Evolutionary conservation across 257 asterid species (phyloP), one percentile per base, ranked within the genome.

Genomic region (Marsdenia floribunda): DNA sequence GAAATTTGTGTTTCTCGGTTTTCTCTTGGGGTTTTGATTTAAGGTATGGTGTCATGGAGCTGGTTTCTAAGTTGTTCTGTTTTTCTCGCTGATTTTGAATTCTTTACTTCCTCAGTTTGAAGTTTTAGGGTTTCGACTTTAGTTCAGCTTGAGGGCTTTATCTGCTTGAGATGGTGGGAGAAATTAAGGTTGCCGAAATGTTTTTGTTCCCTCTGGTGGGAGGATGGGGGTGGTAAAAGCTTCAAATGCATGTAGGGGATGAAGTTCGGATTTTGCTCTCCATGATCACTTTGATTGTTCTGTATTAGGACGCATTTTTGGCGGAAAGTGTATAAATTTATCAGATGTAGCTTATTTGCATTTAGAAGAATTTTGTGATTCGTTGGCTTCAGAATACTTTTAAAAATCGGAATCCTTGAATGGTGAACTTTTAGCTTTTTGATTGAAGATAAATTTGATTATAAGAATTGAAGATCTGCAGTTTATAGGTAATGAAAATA

Each of bases 111-210:
- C 67, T 66, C 54, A 46, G 15, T 33, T 38, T 26, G 21, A 70
- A 26, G 54, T n/a, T 66, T 75, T 84, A 81, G 88, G 91, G 88
- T 84, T 90, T 83, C 76, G n/a, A 68, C 54, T 71, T 73, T 77
- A 64, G 64, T 84, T 77, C 14, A 71, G 70, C 75, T 82, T 80
- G 60, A 80, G 79, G 69, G n/a, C 70, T 37, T 29, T 37, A 65
- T 76, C 80, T 71, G 60, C 71, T 13, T 40, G 4, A 80, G 13
- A 63, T 73, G 33, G 29, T 66, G 18, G 52, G 52, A 38, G 71
- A 10, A 66, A 66, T 66, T 40, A 37, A 38, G 33, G 71, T 66
- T 1, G 22, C 18, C 9, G 9, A 40, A 38, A 1, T 72, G 72
- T 37, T 37, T 26, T 73, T 71, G 16, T 47, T 64, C 10, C 7